These are phyloP conservation scores for Aspergillus nidulans DNA, from an alignment of 495 filamentous ascomycete genomes.

Conservation along the genomic window DNA sequence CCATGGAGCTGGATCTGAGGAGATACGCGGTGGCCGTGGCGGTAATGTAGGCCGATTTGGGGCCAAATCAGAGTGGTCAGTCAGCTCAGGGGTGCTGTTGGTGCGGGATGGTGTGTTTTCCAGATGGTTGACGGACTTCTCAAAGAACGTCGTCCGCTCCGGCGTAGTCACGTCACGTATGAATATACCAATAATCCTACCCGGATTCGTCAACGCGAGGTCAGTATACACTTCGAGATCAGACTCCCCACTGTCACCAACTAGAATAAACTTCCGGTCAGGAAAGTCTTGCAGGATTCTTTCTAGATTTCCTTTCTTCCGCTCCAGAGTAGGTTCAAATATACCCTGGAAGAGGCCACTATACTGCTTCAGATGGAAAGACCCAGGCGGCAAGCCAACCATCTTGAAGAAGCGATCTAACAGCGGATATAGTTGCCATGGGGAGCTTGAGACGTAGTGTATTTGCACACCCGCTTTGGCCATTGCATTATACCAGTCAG, in stretches of 20 bases:
- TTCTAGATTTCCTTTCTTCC: slow-evolving; percentile 84
- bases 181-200: slow-evolving; percentile 77
- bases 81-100: slow-evolving; percentile 27
- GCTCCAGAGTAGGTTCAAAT: slow-evolving; percentile 92
- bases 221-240: slow-evolving; percentile 98
- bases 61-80: slow-evolving; percentile 24
- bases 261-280: slow-evolving; percentile 79
- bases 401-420: slow-evolving; percentile 75
- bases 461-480: slow-evolving; percentile 75
- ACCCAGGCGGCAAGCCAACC: slow-evolving; percentile 78
- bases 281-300: slow-evolving; percentile 87
- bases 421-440: slow-evolving; percentile 93
- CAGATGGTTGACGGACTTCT: slow-evolving; percentile 54
- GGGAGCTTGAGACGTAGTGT: slow-evolving; percentile 91
- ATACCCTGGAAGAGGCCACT: slow-evolving; percentile 94
- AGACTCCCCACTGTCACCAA: slow-evolving; percentile 94
- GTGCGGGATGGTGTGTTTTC: slow-evolving; percentile 17
- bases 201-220: slow-evolving; percentile 75
- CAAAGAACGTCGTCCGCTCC: slow-evolving; percentile 66
- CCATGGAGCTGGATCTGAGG: slow-evolving; percentile 18
- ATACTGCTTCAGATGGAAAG: slow-evolving; percentile 93
- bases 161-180: slow-evolving; percentile 91
- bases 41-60: slow-evolving; percentile 34
- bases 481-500: slow-evolving; percentile 79
- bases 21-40: slow-evolving; percentile 26